Evolutionary conservation across 345 rosid species (phyloP).

Genomic region (Euphorbia lathyris): DNA sequence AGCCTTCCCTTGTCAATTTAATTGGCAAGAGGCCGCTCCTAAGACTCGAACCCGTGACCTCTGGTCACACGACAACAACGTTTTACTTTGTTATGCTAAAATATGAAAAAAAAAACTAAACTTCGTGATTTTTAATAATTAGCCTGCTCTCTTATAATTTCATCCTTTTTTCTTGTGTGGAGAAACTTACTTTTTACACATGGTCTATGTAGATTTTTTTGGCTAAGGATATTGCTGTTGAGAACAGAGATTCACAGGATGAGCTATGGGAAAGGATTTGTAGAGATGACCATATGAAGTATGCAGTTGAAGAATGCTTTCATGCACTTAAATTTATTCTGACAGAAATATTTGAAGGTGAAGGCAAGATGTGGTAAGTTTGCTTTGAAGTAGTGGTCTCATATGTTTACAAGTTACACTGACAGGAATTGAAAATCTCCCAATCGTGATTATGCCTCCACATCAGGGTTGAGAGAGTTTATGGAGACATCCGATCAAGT

Average conservation of each 20-base stretch:
- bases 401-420: neutral
- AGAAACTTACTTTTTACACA: neutral
- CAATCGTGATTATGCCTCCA: constrained; percentile 22
- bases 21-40: too few relatives aligned
- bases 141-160: too few relatives aligned
- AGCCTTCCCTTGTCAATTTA: too few relatives aligned
- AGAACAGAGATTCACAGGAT: constrained; percentile 61
- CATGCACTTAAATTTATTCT: constrained; percentile 58
- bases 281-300: constrained; percentile 90
- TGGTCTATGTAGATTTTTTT: constrained; percentile 55
- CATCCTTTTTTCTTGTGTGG: neutral
- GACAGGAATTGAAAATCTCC: constrained; percentile 2
- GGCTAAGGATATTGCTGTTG: constrained; percentile 88
- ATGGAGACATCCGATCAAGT: constrained; percentile 59
- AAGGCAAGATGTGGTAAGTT: constrained; percentile 87
- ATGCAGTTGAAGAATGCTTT: constrained; percentile 91
- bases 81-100: too few relatives aligned
- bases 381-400: constrained; percentile 7
- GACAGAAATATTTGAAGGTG: constrained; percentile 70
- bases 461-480: constrained; percentile 81
- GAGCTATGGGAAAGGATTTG: constrained; percentile 85
- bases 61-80: too few relatives aligned
- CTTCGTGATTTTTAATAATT: too few relatives aligned
- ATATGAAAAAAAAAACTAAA: too few relatives aligned
- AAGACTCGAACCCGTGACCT: too few relatives aligned